phyloP scores from a whole-genome alignment of 1,284 basidiomycete genomes.

The Pascua guehoae region DNA sequence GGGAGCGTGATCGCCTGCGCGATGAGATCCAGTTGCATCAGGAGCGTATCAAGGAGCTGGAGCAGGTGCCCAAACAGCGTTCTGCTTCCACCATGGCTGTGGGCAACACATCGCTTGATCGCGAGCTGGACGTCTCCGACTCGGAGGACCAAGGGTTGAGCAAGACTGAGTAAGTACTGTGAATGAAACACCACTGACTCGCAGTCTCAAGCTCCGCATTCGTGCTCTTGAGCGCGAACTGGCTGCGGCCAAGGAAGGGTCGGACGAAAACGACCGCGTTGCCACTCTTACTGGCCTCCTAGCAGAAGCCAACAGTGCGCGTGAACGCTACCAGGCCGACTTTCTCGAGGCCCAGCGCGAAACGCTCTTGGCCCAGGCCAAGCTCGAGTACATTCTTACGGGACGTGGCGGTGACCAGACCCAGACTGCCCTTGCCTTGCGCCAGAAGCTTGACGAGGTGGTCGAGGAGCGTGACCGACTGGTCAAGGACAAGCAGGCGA shows the following conservation, averaged over 20 bases:
- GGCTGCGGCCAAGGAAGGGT: conserved; percentile 58
- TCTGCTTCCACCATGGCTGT: conserved; percentile 11
- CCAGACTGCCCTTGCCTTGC: conserved; percentile 80
- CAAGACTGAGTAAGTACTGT: conserved; percentile 63
- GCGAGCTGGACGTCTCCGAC: conserved; percentile 51
- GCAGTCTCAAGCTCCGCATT: conserved; percentile 58
- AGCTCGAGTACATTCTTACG: conserved; percentile 82
- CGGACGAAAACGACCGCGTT: conserved; percentile 55
- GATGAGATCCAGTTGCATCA: conserved; percentile 86
- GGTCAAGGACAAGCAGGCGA: conserved; percentile 54
- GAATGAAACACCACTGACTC: neutral
- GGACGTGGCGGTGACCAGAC: conserved; percentile 76
- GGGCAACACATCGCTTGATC: conserved; percentile 39
- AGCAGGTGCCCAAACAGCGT: conserved; percentile 51
- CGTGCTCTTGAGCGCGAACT: conserved; percentile 79
- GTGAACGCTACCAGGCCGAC: conserved; percentile 81
- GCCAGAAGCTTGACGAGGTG: conserved; percentile 81
- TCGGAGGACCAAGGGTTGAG: conserved; percentile 67
- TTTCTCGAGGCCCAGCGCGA: conserved; percentile 80
- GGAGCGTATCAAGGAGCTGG: conserved; percentile 85
- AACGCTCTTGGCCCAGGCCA: conserved; percentile 72
- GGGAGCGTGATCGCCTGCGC: conserved; percentile 70
- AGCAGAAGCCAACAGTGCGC: conserved; percentile 85
- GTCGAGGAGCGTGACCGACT: conserved; percentile 74
- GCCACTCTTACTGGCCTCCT: conserved; percentile 83